Conservation (phyloP, 2,329 filamentous ascomycete genomes). For the Penicillium verrucosum region DNA sequence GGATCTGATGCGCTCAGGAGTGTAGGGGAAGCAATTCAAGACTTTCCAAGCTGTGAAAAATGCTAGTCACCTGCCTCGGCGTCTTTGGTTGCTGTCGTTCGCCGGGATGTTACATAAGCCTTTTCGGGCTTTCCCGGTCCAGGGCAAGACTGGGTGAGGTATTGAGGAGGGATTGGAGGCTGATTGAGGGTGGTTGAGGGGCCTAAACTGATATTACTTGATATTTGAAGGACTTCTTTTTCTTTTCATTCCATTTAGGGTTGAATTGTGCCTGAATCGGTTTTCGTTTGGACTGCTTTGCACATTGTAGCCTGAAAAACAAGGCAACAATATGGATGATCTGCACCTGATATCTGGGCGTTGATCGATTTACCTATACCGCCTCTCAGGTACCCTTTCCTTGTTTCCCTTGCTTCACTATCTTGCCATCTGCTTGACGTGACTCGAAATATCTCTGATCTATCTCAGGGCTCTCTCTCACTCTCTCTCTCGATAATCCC, state of each 20-base stretch:
- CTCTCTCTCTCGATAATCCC: not conserved
- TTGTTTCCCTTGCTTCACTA: not conserved
- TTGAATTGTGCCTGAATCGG: not conserved
- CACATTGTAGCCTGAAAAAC: not conserved
- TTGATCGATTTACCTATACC: slow-evolving; percentile 15
- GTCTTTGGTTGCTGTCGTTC: slow-evolving; percentile 28
- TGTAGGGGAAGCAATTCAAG: slow-evolving; percentile 24
- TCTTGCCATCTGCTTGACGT: not conserved
- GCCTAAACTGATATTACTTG: not conserved
- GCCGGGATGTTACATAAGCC: slow-evolving; percentile 23
- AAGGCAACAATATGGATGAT: not conserved
- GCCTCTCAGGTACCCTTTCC: slow-evolving; percentile 8
- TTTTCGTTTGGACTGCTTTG: not conserved
- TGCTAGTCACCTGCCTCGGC: slow-evolving; percentile 33
- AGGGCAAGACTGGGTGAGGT: not conserved
- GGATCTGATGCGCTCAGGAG: slow-evolving; percentile 26
- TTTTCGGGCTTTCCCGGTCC: not conserved
- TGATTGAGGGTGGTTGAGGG: not conserved
- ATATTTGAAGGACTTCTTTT: not conserved
- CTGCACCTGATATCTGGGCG: slow-evolving; percentile 8
- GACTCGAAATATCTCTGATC: not conserved
- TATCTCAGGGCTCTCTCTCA: not conserved
- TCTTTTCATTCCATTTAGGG: not conserved
- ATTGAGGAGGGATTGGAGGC: too few species aligned
- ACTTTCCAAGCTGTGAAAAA: slow-evolving; percentile 32